Evolutionary conservation across 2,329 filamentous ascomycete species (phyloP).

Genomic region (Tolypocladium tropicale): DNA sequence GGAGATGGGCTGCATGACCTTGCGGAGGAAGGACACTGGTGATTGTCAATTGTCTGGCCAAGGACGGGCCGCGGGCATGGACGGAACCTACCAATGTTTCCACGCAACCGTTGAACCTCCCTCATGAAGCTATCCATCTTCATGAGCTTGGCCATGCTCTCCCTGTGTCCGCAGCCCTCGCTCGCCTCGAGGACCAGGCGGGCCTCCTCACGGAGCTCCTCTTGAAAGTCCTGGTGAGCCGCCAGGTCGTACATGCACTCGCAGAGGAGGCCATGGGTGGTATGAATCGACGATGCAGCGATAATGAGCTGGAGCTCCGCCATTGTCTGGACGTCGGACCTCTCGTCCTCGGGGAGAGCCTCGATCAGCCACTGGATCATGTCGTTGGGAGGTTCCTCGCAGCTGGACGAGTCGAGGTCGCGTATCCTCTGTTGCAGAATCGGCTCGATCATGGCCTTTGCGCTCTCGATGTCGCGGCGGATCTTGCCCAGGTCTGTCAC

Average conservation of each 20-base stretch:
- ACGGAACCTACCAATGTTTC: slow-evolving; percentile 29
- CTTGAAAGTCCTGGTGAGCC: slow-evolving; percentile 34
- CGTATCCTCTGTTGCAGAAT: slow-evolving; percentile 35
- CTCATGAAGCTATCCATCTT: slow-evolving; percentile 40
- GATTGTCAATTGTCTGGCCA: slow-evolving; percentile 7
- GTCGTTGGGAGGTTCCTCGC: slow-evolving; percentile 27
- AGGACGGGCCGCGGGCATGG: background rate
- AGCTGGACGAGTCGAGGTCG: slow-evolving; percentile 25
- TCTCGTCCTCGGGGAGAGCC: slow-evolving; percentile 26
- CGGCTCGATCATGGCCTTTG: slow-evolving; percentile 32
- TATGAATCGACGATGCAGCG: slow-evolving; percentile 33
- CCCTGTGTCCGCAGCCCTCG: slow-evolving; percentile 29
- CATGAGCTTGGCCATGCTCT: slow-evolving; percentile 31
- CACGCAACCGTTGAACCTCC: slow-evolving; percentile 28
- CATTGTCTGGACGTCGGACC: slow-evolving; percentile 25
- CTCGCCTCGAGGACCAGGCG: slow-evolving; percentile 28
- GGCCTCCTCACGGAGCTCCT: slow-evolving; percentile 38
- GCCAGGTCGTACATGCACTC: slow-evolving; percentile 41
- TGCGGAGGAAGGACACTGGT: slow-evolving; percentile 33
- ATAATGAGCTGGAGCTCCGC: slow-evolving; percentile 33
- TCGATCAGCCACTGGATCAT: slow-evolving; percentile 35
- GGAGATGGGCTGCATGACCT: slow-evolving; percentile 32
- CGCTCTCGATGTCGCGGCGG: slow-evolving; percentile 29
- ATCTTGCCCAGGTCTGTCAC: slow-evolving; percentile 37
- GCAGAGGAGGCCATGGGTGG: slow-evolving; percentile 32